These are phyloP conservation scores for Smithsoniella earleae DNA, from an alignment of 163 green algal genomes.

Conservation along the genomic window DNA sequence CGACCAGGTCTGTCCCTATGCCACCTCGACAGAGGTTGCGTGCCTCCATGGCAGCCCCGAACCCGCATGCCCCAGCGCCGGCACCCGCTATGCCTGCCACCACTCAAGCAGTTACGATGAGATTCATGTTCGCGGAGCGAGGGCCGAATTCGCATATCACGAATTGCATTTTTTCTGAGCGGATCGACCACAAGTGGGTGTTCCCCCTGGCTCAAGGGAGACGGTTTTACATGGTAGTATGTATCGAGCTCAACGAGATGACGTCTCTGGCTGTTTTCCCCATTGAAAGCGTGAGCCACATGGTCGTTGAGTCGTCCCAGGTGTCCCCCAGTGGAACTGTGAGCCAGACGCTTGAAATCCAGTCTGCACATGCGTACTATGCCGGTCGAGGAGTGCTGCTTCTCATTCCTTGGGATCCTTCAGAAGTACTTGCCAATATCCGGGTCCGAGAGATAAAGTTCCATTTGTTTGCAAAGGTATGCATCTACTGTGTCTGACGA, in stretches of 20 bases:
- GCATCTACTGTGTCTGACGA: not conserved
- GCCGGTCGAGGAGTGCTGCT: conserved; percentile 14
- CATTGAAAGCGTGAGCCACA: not conserved
- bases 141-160: not conserved
- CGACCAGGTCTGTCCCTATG: not conserved
- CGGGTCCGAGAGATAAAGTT: not conserved
- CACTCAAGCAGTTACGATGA: conserved; percentile 13
- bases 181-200: conserved; percentile 18
- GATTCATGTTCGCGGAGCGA: not conserved
- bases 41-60: not conserved
- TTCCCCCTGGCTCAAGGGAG: not conserved
- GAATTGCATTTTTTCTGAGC: not conserved
- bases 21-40: too few species aligned
- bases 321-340: not conserved
- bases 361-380: conserved; percentile 5
- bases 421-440: not conserved
- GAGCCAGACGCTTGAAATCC: conserved; percentile 21
- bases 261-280: conserved; percentile 19
- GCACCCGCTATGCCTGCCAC: not conserved
- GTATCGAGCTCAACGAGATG: not conserved
- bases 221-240: not conserved
- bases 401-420: conserved; percentile 13
- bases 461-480: conserved; percentile 21
- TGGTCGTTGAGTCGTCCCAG: not conserved
- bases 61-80: not conserved